Evolutionary conservation across 495 filamentous ascomycete genomes (phyloP).

Genomic region (Friedmanniomyces endolithicus): DNA sequence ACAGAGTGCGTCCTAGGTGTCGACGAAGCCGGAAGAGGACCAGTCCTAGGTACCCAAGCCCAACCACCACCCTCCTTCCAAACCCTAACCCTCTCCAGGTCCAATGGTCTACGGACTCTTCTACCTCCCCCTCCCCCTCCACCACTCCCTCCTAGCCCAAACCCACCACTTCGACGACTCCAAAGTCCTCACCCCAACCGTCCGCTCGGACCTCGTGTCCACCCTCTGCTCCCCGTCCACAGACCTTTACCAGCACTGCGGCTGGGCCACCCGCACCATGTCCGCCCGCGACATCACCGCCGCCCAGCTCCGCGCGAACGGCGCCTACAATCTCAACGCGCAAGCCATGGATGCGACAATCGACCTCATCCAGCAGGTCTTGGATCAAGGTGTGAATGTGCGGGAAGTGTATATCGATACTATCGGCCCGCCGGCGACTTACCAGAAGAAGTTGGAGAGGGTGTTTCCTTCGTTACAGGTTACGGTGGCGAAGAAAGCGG

Average conservation of each 20-base stretch:
- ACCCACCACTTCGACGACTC: constrained; percentile 84
- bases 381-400: constrained; percentile 63
- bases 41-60: constrained; percentile 59
- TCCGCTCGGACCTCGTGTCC: constrained; percentile 65
- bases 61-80: too few relatives aligned
- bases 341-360: constrained; percentile 94
- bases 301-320: constrained; percentile 59
- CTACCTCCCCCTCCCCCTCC: constrained; percentile 59
- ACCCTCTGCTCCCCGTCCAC: constrained; percentile 51
- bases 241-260: constrained; percentile 58
- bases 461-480: constrained; percentile 70
- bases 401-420: constrained; percentile 91
- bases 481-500: constrained; percentile 92
- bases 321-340: constrained; percentile 86
- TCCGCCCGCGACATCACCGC: constrained; percentile 75
- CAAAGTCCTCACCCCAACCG: constrained; percentile 65
- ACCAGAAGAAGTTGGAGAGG: constrained; percentile 72
- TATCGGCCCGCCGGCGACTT: constrained; percentile 65
- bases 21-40: constrained; percentile 91
- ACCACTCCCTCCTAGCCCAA: constrained; percentile 57
- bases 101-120: constrained; percentile 95
- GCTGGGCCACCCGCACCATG: constrained; percentile 69
- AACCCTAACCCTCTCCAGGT: constrained; percentile 29
- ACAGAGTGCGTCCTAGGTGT: constrained; percentile 66
- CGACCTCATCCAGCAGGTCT: constrained; percentile 63